phyloP scores from a whole-genome alignment of 495 filamentous ascomycete genomes.

The Lasiosphaeria ovina region DNA sequence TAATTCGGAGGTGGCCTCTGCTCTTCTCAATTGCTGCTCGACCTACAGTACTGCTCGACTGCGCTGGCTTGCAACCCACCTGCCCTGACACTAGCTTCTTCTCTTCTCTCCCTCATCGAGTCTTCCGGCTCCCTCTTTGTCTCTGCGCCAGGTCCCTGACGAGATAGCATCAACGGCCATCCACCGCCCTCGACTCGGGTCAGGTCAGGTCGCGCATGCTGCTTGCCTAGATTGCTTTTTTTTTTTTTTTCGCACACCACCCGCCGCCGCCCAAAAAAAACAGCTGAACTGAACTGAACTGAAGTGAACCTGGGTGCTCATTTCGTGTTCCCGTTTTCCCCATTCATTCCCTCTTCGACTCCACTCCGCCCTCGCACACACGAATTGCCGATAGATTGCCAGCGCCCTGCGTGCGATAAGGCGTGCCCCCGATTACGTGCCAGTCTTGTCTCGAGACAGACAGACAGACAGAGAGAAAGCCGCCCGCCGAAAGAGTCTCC shows the following conservation, averaged over 20 bases:
- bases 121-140: background rate
- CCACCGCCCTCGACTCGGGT: background rate
- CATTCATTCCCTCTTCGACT: conserved; percentile 20
- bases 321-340: conserved; percentile 16
- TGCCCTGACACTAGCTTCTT: background rate
- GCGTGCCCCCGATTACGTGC: conserved; percentile 20
- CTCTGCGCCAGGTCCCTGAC: background rate
- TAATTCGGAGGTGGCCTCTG: background rate
- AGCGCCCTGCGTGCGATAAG: conserved; percentile 22
- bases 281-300: background rate
- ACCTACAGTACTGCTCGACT: conserved; percentile 5
- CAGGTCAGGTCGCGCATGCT: background rate
- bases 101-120: background rate
- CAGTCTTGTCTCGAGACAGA: conserved; percentile 16
- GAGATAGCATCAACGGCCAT: background rate
- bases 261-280: background rate
- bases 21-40: conserved; percentile 19
- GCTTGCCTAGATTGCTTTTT: background rate
- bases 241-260: conserved; percentile 5
- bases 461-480: background rate
- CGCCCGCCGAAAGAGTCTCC: conserved; percentile 7
- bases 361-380: conserved; percentile 28
- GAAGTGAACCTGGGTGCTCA: conserved; percentile 7
- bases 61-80: conserved; percentile 5
- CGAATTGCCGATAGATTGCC: conserved; percentile 26